Evolutionary conservation across 192 early-diverging fungal genomes (phyloP).

Genomic region (Paraglomus brasilianum): DNA sequence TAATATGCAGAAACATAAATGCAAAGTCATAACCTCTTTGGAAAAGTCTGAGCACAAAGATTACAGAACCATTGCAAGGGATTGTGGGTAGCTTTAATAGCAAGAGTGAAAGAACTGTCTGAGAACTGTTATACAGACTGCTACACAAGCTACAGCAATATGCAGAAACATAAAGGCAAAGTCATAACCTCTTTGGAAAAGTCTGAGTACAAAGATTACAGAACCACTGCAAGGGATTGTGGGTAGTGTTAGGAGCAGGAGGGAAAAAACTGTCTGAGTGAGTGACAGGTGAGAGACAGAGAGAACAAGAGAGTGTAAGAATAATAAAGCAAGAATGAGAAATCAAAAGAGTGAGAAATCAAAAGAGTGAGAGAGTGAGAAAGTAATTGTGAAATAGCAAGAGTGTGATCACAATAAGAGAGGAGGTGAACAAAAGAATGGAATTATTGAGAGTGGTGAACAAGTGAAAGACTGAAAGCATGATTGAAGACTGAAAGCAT

Average conservation of each 20-base stretch:
- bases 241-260: constrained; percentile 18
- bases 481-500: not conserved
- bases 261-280: not conserved
- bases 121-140: not conserved
- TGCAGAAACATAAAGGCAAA: too few relatives aligned
- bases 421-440: not conserved
- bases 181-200: too few relatives aligned
- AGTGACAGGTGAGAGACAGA: not conserved
- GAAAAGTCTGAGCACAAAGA: too few relatives aligned
- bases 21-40: too few relatives aligned
- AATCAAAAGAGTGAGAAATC: not conserved
- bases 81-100: not conserved
- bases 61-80: too few relatives aligned
- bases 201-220: too few relatives aligned
- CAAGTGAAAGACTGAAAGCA: not conserved
- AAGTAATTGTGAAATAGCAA: not conserved
- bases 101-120: not conserved
- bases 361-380: constrained; percentile 9
- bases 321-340: constrained; percentile 1
- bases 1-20: not conserved
- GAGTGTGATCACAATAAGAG: not conserved
- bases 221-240: too few relatives aligned
- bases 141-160: not conserved
- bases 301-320: constrained; percentile 24
- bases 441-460: not conserved